Evolutionary conservation across 495 filamentous ascomycete species (phyloP), one percentile per base, ranked within the genome.

Genomic region (Sabuloglossum arenarium): DNA sequence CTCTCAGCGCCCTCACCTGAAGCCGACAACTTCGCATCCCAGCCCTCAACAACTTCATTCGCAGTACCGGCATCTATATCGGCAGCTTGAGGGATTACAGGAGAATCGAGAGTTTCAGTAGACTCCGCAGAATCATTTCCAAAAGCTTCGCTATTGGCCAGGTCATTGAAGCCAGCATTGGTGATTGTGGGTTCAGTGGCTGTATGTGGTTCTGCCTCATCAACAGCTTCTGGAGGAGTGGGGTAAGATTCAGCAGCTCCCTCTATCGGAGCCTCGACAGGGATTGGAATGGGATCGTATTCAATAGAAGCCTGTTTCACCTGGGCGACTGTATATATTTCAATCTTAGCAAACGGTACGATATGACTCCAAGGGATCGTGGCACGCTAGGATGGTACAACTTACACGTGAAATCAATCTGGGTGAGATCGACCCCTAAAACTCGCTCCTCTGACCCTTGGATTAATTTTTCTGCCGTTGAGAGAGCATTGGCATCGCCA

Each of bases 381-480:
- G 14, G 25, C 6, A 29, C 24, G 31, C 32, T 14, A 1, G 49
- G 34, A 11, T 24, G 8, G 34, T 10, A 12, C 23, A 23, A 69
- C 86, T 73, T 69, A 94, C 88, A 96, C n/a, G 82, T 86, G 52
- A 84, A 73, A 34, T 82, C 73, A 31, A 90, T 73, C 16, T 65
- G 58, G 2, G 79, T 76, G 16, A 81, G 79, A 47, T 78, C 75
- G 29, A 84, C 79, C 52, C 77, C 81, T 50, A 67, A 63, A 0
- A 87, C 77, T 60, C 73, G 75, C 57, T 97, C 88, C 32, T 85
- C 79, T 25, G 75, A 77, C 27, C 89, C 91, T 47, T 86, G 73
- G 56, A 94, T 84, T 39, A 99, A 71, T 69, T 86, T 94, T 60
- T 87, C 65, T 73, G 94, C 90, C 12, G 85, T 78, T 34, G 75